phyloP scores from a whole-genome alignment of 2,329 filamentous ascomycete species.

The Claviceps africana region DNA sequence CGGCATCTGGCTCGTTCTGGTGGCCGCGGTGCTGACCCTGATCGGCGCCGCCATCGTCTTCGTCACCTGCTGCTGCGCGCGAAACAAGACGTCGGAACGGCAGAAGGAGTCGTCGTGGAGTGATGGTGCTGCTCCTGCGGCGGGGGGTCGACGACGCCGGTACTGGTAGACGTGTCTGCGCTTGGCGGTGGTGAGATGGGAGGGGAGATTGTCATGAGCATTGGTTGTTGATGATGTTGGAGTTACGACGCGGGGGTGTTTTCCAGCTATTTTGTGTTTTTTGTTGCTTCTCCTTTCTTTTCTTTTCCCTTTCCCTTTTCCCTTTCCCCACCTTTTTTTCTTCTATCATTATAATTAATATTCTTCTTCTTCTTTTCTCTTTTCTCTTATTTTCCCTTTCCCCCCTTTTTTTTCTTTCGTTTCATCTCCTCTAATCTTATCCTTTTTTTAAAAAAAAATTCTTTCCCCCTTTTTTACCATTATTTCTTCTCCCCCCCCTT shows the following conservation, averaged over 20 bases:
- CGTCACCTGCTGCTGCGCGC: slow-evolving; percentile 44
- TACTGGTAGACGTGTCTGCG: slow-evolving; percentile 8
- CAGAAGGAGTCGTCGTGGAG: slow-evolving; percentile 13
- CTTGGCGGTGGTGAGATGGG: background rate
- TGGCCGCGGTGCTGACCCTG: slow-evolving; percentile 38
- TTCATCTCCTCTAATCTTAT: too few species aligned
- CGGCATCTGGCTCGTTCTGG: slow-evolving; percentile 47
- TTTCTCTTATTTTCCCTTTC: background rate
- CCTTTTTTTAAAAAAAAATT: too few species aligned
- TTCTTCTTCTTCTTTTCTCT: background rate
- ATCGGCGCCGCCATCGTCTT: slow-evolving; percentile 44
- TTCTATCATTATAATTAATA: background rate
- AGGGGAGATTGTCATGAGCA: too few species aligned
- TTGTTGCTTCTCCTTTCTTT: background rate
- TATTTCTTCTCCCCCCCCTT: too few species aligned
- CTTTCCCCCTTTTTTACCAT: too few species aligned
- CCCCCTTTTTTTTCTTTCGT: too few species aligned
- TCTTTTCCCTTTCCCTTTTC: background rate
- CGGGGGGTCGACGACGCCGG: slow-evolving; percentile 2
- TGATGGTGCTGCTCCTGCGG: slow-evolving; percentile 6
- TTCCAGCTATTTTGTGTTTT: too few species aligned
- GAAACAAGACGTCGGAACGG: slow-evolving; percentile 15
- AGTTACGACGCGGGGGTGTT: too few species aligned
- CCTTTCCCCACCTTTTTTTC: too few species aligned
- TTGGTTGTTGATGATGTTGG: too few species aligned